These are phyloP conservation scores for Sphaerobolus stellatus DNA, from an alignment of 1,284 basidiomycete species.

Conservation along the genomic window DNA sequence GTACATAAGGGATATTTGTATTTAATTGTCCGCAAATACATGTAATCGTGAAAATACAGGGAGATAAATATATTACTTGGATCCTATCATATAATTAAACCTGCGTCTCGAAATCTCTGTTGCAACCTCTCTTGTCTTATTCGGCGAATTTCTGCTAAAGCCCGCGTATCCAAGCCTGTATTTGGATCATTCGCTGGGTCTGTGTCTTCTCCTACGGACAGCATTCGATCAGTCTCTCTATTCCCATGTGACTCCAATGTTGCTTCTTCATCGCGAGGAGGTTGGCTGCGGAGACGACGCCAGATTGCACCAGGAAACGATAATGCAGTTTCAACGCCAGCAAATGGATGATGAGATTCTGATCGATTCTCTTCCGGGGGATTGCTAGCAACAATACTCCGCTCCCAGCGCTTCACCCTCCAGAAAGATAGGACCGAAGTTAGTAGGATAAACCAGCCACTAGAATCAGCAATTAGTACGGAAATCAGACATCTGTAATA, in stretches of 20 bases:
- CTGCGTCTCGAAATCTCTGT: background rate
- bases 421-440: conserved; percentile 88
- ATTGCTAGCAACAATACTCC: conserved; percentile 54
- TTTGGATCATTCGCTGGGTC: background rate
- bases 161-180: too few species aligned
- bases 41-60: background rate
- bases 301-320: conserved; percentile 4
- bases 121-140: background rate
- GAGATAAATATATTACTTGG: background rate
- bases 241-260: background rate
- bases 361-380: background rate
- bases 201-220: background rate
- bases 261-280: conserved; percentile 2
- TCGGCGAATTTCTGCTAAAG: too few species aligned
- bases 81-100: conserved; percentile 1
- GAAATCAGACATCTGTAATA: conserved; percentile 12
- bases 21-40: conserved; percentile 1
- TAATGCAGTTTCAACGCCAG: background rate
- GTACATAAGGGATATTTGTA: background rate
- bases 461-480: background rate
- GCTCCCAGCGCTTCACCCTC: conserved; percentile 88
- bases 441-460: conserved; percentile 89
- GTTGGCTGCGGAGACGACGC: background rate
- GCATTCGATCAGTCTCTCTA: background rate
- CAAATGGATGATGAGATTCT: conserved; percentile 4